Evolutionary conservation across 441 rosid species (phyloP), one percentile per base, ranked within the genome.

Genomic region (Syzygium syzygioides): DNA sequence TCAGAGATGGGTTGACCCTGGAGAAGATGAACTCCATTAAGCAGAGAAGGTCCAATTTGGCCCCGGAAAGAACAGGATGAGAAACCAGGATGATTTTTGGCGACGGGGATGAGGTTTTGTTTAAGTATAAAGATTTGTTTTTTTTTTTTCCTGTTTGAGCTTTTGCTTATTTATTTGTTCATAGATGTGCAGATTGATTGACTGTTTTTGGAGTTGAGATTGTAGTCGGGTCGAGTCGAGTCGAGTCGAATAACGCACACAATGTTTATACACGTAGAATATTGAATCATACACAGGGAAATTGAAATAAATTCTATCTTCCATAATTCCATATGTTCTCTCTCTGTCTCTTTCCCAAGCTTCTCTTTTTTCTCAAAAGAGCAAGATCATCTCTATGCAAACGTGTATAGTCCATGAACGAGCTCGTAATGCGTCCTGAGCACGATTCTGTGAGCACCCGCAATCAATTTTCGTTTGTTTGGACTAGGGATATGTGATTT

Each of bases 11-110:
- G 13, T 90, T 96, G 92, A 94, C 87, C 87, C 60, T 94, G 93
- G 99, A 97, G 94, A 96, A 94, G 94, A 83, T 91, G 79, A 95
- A 97, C 88, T 96, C 99, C 14, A 90, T 87, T 15, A 93, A 91
- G 86, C 92, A 87, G 88, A 91, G 88, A 79, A 76, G 93, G 87
- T 97, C 99, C 54, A 96, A 95, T 55, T 93, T 96, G 89, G 97
- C 96, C 90, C 95, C 92, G 28, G 89, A 88, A 41, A 48, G 83
- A 76, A 23, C 83, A 12, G 52, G 52, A 71, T 71, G 83, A 71
- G 80, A 71, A 41, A 71, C 15, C 80, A 20, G 50, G 80, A 71
- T 71, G 83, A 12, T 41, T 76, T 15, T 41, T 23, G n/a, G n/a
- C 83, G 10, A 23, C 52, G 13, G 3, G 48, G 83, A 41, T 14